phyloP scores from a whole-genome alignment of 495 filamentous ascomycete species.

The Aspergillus saccharolyticus region DNA sequence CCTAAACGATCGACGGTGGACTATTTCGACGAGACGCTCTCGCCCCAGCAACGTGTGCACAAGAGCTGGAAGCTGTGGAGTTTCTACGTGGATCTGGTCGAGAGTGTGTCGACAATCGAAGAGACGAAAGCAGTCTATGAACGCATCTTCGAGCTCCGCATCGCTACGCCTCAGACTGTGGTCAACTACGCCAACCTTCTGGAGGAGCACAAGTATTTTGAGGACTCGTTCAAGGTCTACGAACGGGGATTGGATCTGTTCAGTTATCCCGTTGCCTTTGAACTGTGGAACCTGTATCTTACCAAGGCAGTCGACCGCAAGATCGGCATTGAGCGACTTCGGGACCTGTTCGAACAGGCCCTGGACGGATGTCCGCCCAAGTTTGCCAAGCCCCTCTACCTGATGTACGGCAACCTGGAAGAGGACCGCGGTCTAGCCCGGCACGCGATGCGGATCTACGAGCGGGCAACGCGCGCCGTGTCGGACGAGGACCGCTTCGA shows the following conservation, averaged over 20 bases:
- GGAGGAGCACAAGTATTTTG: constrained; percentile 93
- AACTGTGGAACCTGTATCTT: constrained; percentile 97
- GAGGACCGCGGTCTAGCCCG: constrained; percentile 94
- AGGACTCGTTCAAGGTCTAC: constrained; percentile 96
- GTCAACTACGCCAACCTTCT: constrained; percentile 97
- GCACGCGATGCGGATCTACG: constrained; percentile 98
- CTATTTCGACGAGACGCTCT: constrained; percentile 94
- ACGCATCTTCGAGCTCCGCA: constrained; percentile 94
- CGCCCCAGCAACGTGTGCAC: constrained; percentile 93
- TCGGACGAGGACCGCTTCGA: constrained; percentile 91
- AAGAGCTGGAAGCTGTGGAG: constrained; percentile 99
- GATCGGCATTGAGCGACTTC: constrained; percentile 87
- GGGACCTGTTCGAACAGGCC: constrained; percentile 96
- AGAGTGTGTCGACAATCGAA: constrained; percentile 85
- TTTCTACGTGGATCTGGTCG: constrained; percentile 98
- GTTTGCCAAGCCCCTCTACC: constrained; percentile 90
- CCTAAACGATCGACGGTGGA: constrained; percentile 93
- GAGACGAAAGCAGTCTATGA: constrained; percentile 95
- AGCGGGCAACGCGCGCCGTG: constrained; percentile 92
- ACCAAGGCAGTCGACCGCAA: constrained; percentile 96
- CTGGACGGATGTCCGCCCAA: constrained; percentile 91
- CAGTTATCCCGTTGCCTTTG: constrained; percentile 95
- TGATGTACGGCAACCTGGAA: constrained; percentile 98
- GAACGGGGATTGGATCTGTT: constrained; percentile 96
- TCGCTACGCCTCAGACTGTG: constrained; percentile 95